These are phyloP conservation scores for Acanthamoeba royreba DNA, from an alignment of 208 protist species.

Conservation along the genomic window DNA sequence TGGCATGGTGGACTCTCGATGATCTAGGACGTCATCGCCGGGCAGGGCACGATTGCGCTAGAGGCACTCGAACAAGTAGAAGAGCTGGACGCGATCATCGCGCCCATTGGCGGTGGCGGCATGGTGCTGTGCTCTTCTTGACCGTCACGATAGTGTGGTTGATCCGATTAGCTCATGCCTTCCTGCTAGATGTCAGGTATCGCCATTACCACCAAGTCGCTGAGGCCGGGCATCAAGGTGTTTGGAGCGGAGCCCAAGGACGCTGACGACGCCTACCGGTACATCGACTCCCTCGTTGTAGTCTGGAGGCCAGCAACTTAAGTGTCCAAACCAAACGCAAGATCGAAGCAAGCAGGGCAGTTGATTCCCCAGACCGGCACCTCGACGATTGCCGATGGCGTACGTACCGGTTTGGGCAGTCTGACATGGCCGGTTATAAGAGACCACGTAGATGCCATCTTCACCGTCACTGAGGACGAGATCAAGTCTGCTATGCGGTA, in stretches of 20 bases:
- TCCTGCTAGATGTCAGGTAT: slow-evolving; percentile 18
- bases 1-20: too few species aligned
- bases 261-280: slow-evolving; percentile 46
- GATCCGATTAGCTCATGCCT: neutral
- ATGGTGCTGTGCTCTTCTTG: slow-evolving; percentile 11
- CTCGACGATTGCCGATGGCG: slow-evolving; percentile 77
- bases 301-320: neutral
- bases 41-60: slow-evolving; percentile 71
- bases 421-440: slow-evolving; percentile 64
- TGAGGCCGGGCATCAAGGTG: slow-evolving; percentile 60
- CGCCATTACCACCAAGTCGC: slow-evolving; percentile 43
- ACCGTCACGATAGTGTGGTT: neutral
- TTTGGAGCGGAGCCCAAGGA: slow-evolving; percentile 67
- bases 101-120: slow-evolving; percentile 70
- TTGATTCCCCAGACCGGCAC: neutral
- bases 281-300: neutral
- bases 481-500: slow-evolving; percentile 70
- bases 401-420: slow-evolving; percentile 64
- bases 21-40: slow-evolving; percentile 32
- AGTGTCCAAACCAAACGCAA: neutral
- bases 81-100: slow-evolving; percentile 68
- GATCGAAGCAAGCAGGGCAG: slow-evolving; percentile 23
- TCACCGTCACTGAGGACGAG: slow-evolving; percentile 73
- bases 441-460: slow-evolving; percentile 60
- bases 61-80: slow-evolving; percentile 70